Base-by-base conservation (phyloP, 2,329 filamentous ascomycete species). In the Fusarium dimerum region DNA sequence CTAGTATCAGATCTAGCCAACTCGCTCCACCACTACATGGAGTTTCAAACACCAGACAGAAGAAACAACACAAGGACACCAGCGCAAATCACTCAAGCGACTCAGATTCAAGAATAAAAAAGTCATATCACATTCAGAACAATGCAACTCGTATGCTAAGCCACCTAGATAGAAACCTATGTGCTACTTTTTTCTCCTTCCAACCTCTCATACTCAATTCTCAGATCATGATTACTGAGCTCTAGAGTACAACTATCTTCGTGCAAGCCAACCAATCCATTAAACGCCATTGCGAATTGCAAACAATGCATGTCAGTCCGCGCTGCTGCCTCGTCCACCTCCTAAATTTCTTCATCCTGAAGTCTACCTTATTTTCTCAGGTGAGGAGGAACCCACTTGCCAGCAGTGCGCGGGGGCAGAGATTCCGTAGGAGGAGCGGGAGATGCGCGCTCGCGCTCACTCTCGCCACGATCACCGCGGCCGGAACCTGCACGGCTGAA, bases 301-400 rank as follows among this genome's bases (percentile, higher is more conserved):
- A 66, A 60, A 62, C 58, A 60, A 63, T 62, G 52, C 56, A 48
- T 62, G 55, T 49, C 56, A 46, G 47, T 54, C 54, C 56, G 54
- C 55, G 50, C 57, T 60, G 38, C 53, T 45, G 48, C 50, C 52
- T 47, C 46, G 42, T 59, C 47, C 64, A 50, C 58, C 60, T 26
- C 20, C 20, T 26, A 26, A 26, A 26, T 26, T 26, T 26, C 20
- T 26, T 26, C 20, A 26, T 26, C 20, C 20, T 26, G 20, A 26
- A 26, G 7, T 26, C 20, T 26, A 26, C 20, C 20, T 26, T 26
- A 26, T 65, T 71, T 71, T 59, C 71, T 70, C 67, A 66, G 36
- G 55, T 76, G 71, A 63, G 71, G 73, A 62, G 84, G 84, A 64
- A 86, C 80, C 72, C 79, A 87, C 70, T 84, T 86, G 62, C 82